Percentiles rank a stretch among this genome's conserved stretches.
These are phyloP conservation scores for Paracamarosporium sp. DNA, from an alignment of 2,329 filamentous ascomycete species.

Conservation along the genomic window DNA sequence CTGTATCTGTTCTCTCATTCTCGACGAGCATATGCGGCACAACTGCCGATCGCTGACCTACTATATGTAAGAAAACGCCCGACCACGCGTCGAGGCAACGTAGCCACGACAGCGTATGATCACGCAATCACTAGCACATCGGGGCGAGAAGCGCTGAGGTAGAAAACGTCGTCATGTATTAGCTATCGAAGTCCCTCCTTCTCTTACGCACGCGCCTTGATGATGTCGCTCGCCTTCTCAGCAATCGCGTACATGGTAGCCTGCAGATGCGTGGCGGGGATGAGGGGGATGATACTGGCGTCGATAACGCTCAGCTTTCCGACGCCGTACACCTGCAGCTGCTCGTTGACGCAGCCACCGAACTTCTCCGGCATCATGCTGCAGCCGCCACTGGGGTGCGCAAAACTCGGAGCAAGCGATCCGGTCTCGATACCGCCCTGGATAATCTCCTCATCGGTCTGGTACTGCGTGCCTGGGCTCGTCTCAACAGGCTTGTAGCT, in stretches of 20 bases:
- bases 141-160: no score
- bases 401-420: slow-evolving; percentile 10
- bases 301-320: slow-evolving; percentile 39
- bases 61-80: no score
- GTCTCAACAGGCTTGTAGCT: slow-evolving; percentile 41
- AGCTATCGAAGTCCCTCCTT: background rate
- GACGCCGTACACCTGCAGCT: slow-evolving; percentile 34
- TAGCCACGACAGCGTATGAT: no score
- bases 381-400: slow-evolving; percentile 20
- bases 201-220: slow-evolving; percentile 25
- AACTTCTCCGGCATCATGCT: slow-evolving; percentile 35
- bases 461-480: slow-evolving; percentile 22
- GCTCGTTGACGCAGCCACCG: slow-evolving; percentile 33
- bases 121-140: no score
- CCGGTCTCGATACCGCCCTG: slow-evolving; percentile 17
- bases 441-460: slow-evolving; percentile 27
- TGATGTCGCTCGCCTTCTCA: slow-evolving; percentile 40
- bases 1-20: no score
- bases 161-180: no score
- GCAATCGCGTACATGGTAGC: slow-evolving; percentile 41
- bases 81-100: no score
- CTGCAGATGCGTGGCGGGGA: slow-evolving; percentile 35
- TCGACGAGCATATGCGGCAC: no score
- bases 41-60: no score
- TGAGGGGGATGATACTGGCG: slow-evolving; percentile 38